Percentiles rank a stretch among this genome's conserved stretches.
Evolutionary conservation across 345 rosid species (phyloP).

Genomic region (Aquilaria yunnanensis): DNA sequence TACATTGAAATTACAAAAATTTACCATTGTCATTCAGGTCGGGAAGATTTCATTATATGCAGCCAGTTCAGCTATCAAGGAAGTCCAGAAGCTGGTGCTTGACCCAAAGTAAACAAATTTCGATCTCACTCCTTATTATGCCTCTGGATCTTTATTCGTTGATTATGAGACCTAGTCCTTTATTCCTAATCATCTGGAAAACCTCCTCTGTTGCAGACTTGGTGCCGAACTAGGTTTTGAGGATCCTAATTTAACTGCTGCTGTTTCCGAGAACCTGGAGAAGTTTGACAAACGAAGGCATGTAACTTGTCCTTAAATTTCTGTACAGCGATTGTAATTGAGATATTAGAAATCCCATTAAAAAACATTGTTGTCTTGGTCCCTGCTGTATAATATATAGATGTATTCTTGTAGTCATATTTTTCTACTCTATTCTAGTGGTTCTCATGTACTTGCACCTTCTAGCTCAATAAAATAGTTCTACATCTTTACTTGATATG

Average conservation of each 20-base stretch:
- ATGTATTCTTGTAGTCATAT: constrained; percentile 12
- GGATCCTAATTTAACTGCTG: constrained; percentile 78
- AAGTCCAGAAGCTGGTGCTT: constrained; percentile 87
- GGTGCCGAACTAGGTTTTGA: constrained; percentile 76
- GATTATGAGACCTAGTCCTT: not conserved
- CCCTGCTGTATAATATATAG: constrained; percentile 19
- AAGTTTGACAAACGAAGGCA: constrained; percentile 49
- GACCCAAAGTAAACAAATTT: constrained; percentile 72
- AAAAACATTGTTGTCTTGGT: not conserved
- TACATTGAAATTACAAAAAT: not conserved
- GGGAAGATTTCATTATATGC: constrained; percentile 89
- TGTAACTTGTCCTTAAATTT: constrained; percentile 49
- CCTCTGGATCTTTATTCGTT: not conserved
- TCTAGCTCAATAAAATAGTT: not conserved
- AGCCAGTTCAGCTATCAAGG: constrained; percentile 96
- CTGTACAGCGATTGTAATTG: constrained; percentile 31
- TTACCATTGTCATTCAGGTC: constrained; percentile 41
- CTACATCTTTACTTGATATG: not conserved
- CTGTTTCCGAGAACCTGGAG: constrained; percentile 76
- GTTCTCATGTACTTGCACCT: not conserved
- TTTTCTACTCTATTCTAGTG: not conserved
- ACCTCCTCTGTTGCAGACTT: constrained; percentile 35
- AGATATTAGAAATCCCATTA: constrained; percentile 10
- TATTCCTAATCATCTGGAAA: not conserved
- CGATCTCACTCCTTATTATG: not conserved